Conservation (phyloP, 305 asterid genomes). For the Plantago rigida region DNA sequence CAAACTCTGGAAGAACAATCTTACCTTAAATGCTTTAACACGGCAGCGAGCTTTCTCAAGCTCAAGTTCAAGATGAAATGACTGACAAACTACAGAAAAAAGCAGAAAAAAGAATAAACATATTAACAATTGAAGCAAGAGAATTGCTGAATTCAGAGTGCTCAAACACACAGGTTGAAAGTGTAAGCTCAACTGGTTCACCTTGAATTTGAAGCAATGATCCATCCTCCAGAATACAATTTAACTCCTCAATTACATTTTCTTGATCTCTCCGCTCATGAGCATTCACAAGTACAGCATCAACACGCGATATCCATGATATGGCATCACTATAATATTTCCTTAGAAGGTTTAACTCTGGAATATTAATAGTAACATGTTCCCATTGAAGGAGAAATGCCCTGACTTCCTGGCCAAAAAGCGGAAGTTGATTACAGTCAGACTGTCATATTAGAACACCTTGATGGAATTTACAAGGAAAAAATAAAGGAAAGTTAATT, state of each 20-base stretch:
- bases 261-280: conserved; percentile 70
- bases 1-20: neutral
- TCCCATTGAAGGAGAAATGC: conserved; percentile 52
- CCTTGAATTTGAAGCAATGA: conserved; percentile 61
- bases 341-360: conserved; percentile 67
- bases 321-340: conserved; percentile 52
- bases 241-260: conserved; percentile 56
- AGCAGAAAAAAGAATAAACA: conserved; percentile 16
- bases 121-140: conserved; percentile 17
- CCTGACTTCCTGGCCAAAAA: conserved; percentile 51
- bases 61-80: conserved; percentile 65
- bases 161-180: conserved; percentile 3
- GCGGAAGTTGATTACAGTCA: conserved; percentile 21
- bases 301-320: conserved; percentile 65
- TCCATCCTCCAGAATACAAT: conserved; percentile 57
- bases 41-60: conserved; percentile 73
- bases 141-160: conserved; percentile 11
- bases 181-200: conserved; percentile 22
- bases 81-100: conserved; percentile 50
- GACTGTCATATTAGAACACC: conserved; percentile 24
- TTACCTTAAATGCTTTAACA: conserved; percentile 75
- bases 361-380: conserved; percentile 58
- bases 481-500: conserved; percentile 16
- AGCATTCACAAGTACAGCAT: conserved; percentile 44
- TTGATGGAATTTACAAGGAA: neutral